A percentile compares a stretch with the other conserved stretches of the same genome.
These are phyloP conservation scores for Plasmodium fragile DNA, from an alignment of 169 alveolate genomes.

Conservation along the genomic window DNA sequence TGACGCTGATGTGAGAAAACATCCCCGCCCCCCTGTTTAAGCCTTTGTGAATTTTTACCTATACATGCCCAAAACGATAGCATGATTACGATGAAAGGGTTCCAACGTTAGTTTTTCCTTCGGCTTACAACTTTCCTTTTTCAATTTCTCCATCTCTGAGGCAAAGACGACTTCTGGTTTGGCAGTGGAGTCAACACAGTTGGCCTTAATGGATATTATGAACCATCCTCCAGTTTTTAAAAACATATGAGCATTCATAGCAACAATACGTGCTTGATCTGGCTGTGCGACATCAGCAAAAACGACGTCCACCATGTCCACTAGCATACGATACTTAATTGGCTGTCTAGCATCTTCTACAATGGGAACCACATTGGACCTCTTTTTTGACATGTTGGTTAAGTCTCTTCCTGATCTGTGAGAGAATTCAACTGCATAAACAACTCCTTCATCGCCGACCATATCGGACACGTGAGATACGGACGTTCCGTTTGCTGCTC, in stretches of 20 bases:
- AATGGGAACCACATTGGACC: constrained; percentile 98
- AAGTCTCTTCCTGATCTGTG: constrained; percentile 98
- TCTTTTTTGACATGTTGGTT: constrained; percentile 98
- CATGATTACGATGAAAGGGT: constrained; percentile 99
- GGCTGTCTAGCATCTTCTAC: constrained; percentile 99
- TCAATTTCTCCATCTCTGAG: constrained; percentile 93
- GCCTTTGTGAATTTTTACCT: constrained; percentile 80
- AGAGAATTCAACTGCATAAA: constrained; percentile 99
- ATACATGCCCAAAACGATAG: constrained; percentile 97
- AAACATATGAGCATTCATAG: constrained; percentile 95
- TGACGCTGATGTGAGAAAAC: not conserved
- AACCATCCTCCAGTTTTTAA: constrained; percentile 98
- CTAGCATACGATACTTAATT: constrained; percentile 97
- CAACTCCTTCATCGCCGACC: constrained; percentile 98
- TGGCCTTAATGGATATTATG: constrained; percentile 98
- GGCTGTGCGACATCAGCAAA: constrained; percentile 99
- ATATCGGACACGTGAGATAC: constrained; percentile 99
- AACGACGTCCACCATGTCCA: constrained; percentile 98
- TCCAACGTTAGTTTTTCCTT: constrained; percentile 97
- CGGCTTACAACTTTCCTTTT: constrained; percentile 96
- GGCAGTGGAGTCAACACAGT: constrained; percentile 98
- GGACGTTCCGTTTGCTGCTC: constrained; percentile 99
- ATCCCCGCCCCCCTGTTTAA: no score
- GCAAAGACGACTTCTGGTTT: constrained; percentile 97
- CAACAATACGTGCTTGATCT: constrained; percentile 98